Conservation (phyloP, 805 yeast species). For the Cyberlindnera mississippiensis region DNA sequence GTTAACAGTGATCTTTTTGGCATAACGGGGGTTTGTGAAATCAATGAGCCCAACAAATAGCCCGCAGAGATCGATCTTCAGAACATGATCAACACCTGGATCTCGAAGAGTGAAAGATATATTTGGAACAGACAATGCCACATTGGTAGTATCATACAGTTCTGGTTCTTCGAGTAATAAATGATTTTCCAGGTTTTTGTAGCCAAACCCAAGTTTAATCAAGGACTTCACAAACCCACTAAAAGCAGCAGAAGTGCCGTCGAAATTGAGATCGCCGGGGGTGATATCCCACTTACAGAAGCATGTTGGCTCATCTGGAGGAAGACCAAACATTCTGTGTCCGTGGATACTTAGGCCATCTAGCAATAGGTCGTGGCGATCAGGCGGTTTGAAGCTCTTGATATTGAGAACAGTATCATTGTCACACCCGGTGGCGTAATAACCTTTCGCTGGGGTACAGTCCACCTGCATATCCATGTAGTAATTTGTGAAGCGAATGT, state of each 20-base stretch:
- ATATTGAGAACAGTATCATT: conserved; percentile 15
- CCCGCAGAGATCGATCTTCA: conserved; percentile 25
- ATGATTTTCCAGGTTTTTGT: conserved; percentile 72
- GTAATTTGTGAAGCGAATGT: conserved; percentile 81
- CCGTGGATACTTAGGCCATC: conserved; percentile 71
- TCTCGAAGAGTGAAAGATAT: conserved; percentile 41
- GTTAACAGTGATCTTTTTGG: conserved; percentile 46
- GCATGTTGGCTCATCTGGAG: conserved; percentile 85
- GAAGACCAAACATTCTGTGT: conserved; percentile 89
- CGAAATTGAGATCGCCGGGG: conserved; percentile 52
- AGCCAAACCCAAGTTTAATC: conserved; percentile 55
- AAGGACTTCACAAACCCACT: conserved; percentile 40
- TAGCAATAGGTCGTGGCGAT: conserved; percentile 39
- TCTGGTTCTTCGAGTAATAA: conserved; percentile 52
- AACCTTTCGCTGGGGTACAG: conserved; percentile 51
- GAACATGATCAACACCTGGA: conserved; percentile 24
- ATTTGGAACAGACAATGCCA: conserved; percentile 51
- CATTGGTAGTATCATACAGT: conserved; percentile 64
- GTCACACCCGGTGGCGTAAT: conserved; percentile 17
- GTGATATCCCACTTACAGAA: conserved; percentile 87
- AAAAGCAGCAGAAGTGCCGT: conserved; percentile 45
- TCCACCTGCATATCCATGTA: conserved; percentile 90
- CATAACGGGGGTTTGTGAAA: conserved; percentile 62
- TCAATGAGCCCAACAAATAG: conserved; percentile 54
- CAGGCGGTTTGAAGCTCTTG: conserved; percentile 8